phyloP scores from a whole-genome alignment of 169 alveolate species.

The Plasmodium reichenowi region DNA sequence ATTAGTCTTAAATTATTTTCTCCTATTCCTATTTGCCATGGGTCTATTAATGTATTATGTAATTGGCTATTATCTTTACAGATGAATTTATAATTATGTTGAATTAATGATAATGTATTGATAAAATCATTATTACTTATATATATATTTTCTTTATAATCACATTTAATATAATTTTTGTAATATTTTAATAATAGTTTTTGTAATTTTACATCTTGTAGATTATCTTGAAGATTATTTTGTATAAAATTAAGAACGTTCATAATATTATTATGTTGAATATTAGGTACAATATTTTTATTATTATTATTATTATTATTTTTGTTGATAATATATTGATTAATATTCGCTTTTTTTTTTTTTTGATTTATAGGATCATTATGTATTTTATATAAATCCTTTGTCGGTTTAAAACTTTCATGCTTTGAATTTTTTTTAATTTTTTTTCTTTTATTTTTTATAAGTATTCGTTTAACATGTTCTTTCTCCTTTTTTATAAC shows the following conservation, averaged over 20 bases:
- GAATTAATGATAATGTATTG: slow-evolving; percentile 3
- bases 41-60: slow-evolving; percentile 21
- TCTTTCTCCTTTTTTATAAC: not conserved
- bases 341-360: too few species aligned
- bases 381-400: not conserved
- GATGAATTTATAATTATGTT: slow-evolving; percentile 16
- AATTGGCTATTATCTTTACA: slow-evolving; percentile 14
- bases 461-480: not conserved
- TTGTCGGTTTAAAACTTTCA: not conserved
- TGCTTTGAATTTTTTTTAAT: not conserved
- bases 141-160: not conserved
- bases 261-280: slow-evolving; percentile 3
- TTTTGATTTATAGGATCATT: too few species aligned
- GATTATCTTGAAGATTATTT: not conserved
- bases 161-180: not conserved
- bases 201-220: slow-evolving; percentile 17
- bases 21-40: slow-evolving; percentile 41
- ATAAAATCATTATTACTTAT: slow-evolving; percentile 8
- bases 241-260: slow-evolving; percentile 13
- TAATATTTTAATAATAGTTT: not conserved
- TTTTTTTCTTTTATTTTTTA: not conserved
- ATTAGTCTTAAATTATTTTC: not conserved
- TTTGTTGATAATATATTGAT: not conserved
- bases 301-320: not conserved
- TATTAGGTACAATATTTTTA: not conserved